Percentiles rank a stretch among this genome's conserved stretches.
phyloP scores from a whole-genome alignment of 2,329 filamentous ascomycete species.

The Cladosporium sphaerospermum region DNA sequence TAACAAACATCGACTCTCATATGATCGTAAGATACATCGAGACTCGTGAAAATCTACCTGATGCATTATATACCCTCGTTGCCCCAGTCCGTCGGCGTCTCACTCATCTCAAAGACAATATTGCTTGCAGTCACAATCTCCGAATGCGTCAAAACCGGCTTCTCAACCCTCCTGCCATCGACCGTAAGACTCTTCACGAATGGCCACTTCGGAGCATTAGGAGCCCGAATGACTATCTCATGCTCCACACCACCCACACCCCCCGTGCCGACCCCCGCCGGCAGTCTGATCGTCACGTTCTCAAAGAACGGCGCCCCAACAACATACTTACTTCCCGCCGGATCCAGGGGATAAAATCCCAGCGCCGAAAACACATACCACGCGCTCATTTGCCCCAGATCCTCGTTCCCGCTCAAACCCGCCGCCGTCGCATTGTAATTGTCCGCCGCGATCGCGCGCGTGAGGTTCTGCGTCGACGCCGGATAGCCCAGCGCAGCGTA shows the following conservation, averaged over 20 bases:
- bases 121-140: conserved; percentile 35
- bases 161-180: conserved; percentile 32
- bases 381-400: conserved; percentile 46
- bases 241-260: conserved; percentile 22
- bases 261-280: conserved; percentile 28
- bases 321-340: conserved; percentile 41
- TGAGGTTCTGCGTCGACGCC: conserved; percentile 32
- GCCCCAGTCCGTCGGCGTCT: conserved; percentile 32
- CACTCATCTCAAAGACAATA: conserved; percentile 44
- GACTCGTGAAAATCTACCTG: background rate
- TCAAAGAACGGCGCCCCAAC: conserved; percentile 44
- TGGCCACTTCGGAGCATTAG: conserved; percentile 35
- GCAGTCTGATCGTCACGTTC: conserved; percentile 35
- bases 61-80: background rate
- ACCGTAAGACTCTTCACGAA: conserved; percentile 39
- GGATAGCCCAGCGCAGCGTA: conserved; percentile 41
- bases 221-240: conserved; percentile 36
- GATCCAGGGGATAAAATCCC: conserved; percentile 44
- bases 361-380: conserved; percentile 45
- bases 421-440: conserved; percentile 44
- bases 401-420: conserved; percentile 44
- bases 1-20: too few relatives aligned
- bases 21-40: too few relatives aligned
- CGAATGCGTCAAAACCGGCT: conserved; percentile 35
- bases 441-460: conserved; percentile 34